phyloP scores from a whole-genome alignment of 495 filamentous ascomycete genomes.

The Cladorrhinum samala region DNA sequence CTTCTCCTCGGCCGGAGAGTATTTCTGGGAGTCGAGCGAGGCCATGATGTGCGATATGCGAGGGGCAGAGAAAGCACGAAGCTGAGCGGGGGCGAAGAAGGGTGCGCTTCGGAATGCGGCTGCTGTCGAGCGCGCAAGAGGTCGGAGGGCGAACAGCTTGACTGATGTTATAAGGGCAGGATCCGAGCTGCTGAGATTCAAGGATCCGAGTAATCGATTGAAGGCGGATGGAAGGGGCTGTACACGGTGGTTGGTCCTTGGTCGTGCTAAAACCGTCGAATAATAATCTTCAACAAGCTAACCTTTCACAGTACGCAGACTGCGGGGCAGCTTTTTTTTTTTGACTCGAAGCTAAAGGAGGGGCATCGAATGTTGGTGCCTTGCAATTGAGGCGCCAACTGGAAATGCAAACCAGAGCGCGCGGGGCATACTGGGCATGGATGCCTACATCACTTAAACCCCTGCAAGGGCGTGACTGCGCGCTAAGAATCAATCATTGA shows the following conservation, averaged over 20 bases:
- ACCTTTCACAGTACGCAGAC: background rate
- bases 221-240: constrained; percentile 1
- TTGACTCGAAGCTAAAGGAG: constrained; percentile 9
- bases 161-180: constrained; percentile 8
- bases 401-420: no score
- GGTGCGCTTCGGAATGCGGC: constrained; percentile 35
- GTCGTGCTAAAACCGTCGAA: background rate
- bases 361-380: background rate
- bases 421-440: no score
- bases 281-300: constrained; percentile 6
- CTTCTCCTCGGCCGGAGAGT: constrained; percentile 68
- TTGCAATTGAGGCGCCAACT: background rate
- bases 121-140: constrained; percentile 20
- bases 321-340: constrained; percentile 10
- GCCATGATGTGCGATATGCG: constrained; percentile 38
- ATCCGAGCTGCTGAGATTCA: background rate
- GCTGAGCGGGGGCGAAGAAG: constrained; percentile 18
- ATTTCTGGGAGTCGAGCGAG: constrained; percentile 63
- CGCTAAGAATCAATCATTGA: constrained; percentile 7
- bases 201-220: background rate
- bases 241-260: no score
- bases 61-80: constrained; percentile 17
- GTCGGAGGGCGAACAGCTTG: constrained; percentile 46
- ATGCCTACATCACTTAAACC: background rate
- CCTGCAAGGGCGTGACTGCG: constrained; percentile 23